A percentile compares a stretch with the other conserved stretches of the same genome.
Evolutionary conservation across 495 filamentous ascomycete species (phyloP).

Genomic region (Penicillium salamii): DNA sequence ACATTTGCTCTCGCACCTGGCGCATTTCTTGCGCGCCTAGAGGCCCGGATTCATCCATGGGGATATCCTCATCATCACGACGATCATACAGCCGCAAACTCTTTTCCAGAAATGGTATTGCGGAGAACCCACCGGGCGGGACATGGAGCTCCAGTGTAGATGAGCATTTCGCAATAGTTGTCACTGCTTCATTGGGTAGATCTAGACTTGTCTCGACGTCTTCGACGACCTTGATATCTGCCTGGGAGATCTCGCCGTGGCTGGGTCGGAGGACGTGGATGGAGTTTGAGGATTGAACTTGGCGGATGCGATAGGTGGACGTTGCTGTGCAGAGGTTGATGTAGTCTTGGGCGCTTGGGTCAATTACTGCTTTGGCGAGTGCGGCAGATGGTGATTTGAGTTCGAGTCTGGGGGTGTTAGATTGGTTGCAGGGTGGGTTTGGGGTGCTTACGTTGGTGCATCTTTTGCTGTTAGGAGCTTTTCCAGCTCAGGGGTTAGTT

Average conservation of each 20-base stretch:
- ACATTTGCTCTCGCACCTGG: conserved; percentile 25
- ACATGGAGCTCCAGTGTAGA: conserved; percentile 67
- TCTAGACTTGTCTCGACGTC: conserved; percentile 32
- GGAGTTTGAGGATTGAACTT: conserved; percentile 90
- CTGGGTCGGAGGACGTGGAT: conserved; percentile 68
- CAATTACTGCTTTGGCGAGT: conserved; percentile 20
- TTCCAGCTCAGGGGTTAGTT: conserved; percentile 73
- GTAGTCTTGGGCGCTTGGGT: conserved; percentile 48
- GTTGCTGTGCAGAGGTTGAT: conserved; percentile 70
- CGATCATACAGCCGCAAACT: conserved; percentile 34
- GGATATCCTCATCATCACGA: conserved; percentile 19
- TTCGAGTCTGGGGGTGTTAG: conserved; percentile 50
- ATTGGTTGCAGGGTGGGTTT: not conserved
- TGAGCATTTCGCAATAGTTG: conserved; percentile 65
- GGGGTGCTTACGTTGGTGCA: conserved; percentile 50
- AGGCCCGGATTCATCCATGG: conserved; percentile 10
- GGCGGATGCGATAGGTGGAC: conserved; percentile 75
- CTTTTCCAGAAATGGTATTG: conserved; percentile 30
- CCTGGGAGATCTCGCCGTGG: conserved; percentile 21
- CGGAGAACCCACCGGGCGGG: conserved; percentile 33
- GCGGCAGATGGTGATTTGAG: conserved; percentile 53
- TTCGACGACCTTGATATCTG: conserved; percentile 32
- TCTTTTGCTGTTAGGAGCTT: conserved; percentile 59
- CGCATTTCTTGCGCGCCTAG: conserved; percentile 2
- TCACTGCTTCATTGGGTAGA: conserved; percentile 40